Percentiles rank a stretch among this genome's conserved stretches.
Conservation (phyloP, 2,329 filamentous ascomycete genomes). For the Colletotrichum paranaense region DNA sequence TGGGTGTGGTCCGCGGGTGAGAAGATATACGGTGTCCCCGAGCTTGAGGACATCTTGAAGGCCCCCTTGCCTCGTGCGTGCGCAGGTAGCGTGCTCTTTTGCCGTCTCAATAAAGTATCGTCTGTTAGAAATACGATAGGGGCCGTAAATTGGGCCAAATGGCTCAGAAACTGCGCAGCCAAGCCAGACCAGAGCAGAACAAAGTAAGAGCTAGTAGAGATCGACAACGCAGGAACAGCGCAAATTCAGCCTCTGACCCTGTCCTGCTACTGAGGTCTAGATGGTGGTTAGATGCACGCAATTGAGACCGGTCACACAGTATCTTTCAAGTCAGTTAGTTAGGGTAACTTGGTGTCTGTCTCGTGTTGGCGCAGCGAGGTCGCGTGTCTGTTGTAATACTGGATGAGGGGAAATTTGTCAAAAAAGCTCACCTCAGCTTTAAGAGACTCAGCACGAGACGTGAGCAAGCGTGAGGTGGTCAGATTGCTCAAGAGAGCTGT, state of each 20-base stretch:
- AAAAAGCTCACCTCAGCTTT: slow-evolving; percentile 29
- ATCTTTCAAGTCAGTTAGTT: not conserved
- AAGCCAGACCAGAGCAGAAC: not conserved
- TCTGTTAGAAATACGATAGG: not conserved
- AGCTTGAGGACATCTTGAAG: slow-evolving; percentile 26
- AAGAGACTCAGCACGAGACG: not conserved
- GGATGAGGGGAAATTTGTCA: slow-evolving; percentile 13
- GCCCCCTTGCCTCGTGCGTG: not conserved
- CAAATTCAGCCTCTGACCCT: not conserved
- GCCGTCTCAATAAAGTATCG: not conserved
- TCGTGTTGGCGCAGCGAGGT: not conserved
- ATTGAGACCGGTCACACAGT: not conserved
- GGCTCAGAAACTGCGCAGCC: not conserved
- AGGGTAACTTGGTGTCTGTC: not conserved
- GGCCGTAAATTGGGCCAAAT: not conserved
- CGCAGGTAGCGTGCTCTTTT: not conserved
- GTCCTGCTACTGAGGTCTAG: not conserved
- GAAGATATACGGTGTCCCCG: slow-evolving; percentile 49
- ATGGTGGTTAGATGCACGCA: not conserved
- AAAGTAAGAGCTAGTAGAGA: slow-evolving; percentile 13
- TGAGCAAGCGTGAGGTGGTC: not conserved
- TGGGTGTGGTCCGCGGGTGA: slow-evolving; percentile 57
- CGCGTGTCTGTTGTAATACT: not conserved
- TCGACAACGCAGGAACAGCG: slow-evolving; percentile 13
- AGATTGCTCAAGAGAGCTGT: not conserved